These are phyloP conservation scores for Talaromyces borbonicus DNA, from an alignment of 495 filamentous ascomycete species.

Conservation along the genomic window DNA sequence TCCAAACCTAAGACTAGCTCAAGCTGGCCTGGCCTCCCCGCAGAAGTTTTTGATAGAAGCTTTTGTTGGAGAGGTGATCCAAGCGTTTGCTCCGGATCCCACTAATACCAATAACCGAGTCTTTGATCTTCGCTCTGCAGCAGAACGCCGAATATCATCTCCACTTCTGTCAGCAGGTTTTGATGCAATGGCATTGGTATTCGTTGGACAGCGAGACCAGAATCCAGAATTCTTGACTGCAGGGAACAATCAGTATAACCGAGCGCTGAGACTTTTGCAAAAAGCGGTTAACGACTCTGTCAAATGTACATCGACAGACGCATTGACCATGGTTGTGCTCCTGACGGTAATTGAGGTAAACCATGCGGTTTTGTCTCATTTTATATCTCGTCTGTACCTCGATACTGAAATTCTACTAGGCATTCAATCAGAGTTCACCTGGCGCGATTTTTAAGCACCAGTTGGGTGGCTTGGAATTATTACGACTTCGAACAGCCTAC, in stretches of 20 bases:
- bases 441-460: conserved; percentile 18
- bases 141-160: conserved; percentile 16
- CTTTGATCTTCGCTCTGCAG: conserved; percentile 15
- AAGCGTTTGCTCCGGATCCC: conserved; percentile 16
- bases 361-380: no score
- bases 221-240: conserved; percentile 13
- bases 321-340: conserved; percentile 15
- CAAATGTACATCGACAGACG: conserved; percentile 15
- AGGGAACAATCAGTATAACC: conserved; percentile 14
- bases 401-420: conserved; percentile 9
- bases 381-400: not conserved
- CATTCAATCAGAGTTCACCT: conserved; percentile 18
- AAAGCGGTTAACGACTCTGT: conserved; percentile 12
- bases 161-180: conserved; percentile 17
- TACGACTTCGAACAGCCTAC: conserved; percentile 15
- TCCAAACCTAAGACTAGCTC: not conserved
- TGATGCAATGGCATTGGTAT: conserved; percentile 17
- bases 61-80: conserved; percentile 16
- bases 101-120: conserved; percentile 12
- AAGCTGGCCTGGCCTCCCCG: not conserved
- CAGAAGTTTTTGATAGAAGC: conserved; percentile 11
- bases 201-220: conserved; percentile 14
- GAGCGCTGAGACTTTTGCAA: conserved; percentile 13
- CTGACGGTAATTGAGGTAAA: conserved; percentile 19
- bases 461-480: conserved; percentile 16